Evolutionary conservation across 2,329 filamentous ascomycete genomes (phyloP), one percentile per base, ranked within the genome.

Genomic region (Penicillium thymicola): DNA sequence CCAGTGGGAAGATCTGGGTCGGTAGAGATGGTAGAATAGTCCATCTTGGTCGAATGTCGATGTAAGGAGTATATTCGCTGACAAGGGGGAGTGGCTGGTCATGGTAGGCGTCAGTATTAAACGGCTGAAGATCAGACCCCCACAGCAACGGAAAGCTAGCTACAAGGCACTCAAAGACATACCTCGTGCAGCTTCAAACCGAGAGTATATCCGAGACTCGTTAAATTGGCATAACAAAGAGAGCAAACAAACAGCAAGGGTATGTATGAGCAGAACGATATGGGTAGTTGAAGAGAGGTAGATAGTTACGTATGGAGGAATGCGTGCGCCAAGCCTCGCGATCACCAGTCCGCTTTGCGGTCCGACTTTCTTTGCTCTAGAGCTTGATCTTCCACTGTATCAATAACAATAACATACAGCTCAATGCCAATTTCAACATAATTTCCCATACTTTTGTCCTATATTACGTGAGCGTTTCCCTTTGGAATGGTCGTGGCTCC

Each of bases 1-100:
- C 80, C 85, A 36, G 78, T 77, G 43, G 82, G 81, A 67, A 84
- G 79, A 53, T 85, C 83, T 32, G 81, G 78, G 65, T 87, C 84
- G 63, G 82, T 75, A 52, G 80, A 76, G 50, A 84, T 75, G 34
- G 78, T 71, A 54, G 85, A 85, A 72, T 89, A 89, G 71, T 89
- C 87, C 87, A 89, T 89, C 25, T 51, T 61, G 45, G 44, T 55
- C 55, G 43, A 58, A 32, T 55, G 50, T 59, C 54, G 52, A 61
- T 54, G 59, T 55, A 59, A 61, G 58, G 59, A 62, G 59, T 42
- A 43, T 45, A n/a, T 50, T 64, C 57, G 55, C 47, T 43, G 47
- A 46, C 58, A 63, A 55, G 57, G 51, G 53, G 54, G 55, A 63
- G 62, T 51, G 64, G 62, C 61, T 60, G 57, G 54, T 55, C 42